A percentile compares a stretch with the other conserved stretches of the same genome.
Evolutionary conservation across 2,329 filamentous ascomycete species (phyloP).

Genomic region (Trichoderma lentiforme): DNA sequence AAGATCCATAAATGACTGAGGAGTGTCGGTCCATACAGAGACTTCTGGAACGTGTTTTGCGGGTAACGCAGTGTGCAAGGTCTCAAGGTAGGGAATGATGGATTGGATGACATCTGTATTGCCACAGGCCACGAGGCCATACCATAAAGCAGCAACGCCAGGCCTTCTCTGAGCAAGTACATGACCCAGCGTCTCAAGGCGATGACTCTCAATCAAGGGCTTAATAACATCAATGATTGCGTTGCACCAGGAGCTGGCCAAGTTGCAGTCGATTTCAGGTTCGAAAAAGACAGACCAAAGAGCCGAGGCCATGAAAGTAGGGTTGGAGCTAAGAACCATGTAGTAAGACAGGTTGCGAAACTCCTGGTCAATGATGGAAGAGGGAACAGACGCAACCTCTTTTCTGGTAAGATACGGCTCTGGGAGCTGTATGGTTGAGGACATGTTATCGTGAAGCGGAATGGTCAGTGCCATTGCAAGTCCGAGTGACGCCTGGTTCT

Average conservation of each 20-base stretch:
- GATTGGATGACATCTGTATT: background rate
- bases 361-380: background rate
- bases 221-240: background rate
- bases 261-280: constrained; percentile 14
- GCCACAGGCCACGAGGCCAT: constrained; percentile 12
- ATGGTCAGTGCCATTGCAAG: constrained; percentile 13
- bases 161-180: constrained; percentile 6
- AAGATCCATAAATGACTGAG: constrained; percentile 17
- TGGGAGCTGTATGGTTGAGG: background rate
- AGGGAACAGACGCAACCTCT: background rate
- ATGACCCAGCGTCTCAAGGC: constrained; percentile 9
- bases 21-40: background rate
- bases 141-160: constrained; percentile 3
- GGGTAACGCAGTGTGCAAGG: background rate
- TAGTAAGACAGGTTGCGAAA: background rate
- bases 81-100: constrained; percentile 13
- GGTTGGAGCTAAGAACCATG: constrained; percentile 15
- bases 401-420: background rate
- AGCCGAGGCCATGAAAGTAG: constrained; percentile 10
- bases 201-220: background rate
- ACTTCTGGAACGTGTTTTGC: constrained; percentile 10
- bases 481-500: background rate
- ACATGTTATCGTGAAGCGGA: constrained; percentile 12
- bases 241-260: constrained; percentile 13
- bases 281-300: constrained; percentile 18